Evolutionary conservation across 371 early-diverging fungal species (phyloP).

Genomic region (Mortierella polycephala): DNA sequence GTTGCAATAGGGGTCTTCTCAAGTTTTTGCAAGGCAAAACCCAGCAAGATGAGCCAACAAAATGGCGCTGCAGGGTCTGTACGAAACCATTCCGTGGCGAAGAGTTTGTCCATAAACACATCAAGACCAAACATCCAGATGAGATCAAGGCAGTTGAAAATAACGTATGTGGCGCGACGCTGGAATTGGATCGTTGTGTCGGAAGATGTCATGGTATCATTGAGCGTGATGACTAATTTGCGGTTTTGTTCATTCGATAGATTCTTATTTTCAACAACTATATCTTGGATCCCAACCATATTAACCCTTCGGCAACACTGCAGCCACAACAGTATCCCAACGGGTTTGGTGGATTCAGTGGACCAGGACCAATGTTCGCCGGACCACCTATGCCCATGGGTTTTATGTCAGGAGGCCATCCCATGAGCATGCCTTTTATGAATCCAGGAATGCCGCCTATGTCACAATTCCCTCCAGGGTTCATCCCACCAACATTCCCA

Average conservation of each 20-base stretch:
- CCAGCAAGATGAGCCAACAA: conserved; percentile 79
- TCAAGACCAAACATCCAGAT: conserved; percentile 86
- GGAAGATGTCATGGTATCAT: too few species aligned
- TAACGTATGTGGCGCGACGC: conserved; percentile 57
- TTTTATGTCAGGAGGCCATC: conserved; percentile 39
- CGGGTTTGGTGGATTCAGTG: conserved; percentile 41
- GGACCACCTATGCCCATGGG: conserved; percentile 42
- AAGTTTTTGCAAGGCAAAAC: conserved; percentile 65
- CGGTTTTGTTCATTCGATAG: conserved; percentile 11
- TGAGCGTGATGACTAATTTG: neutral
- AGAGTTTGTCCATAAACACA: conserved; percentile 94
- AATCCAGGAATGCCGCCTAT: conserved; percentile 32
- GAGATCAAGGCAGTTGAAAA: conserved; percentile 66
- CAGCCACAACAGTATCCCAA: conserved; percentile 32
- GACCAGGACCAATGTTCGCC: conserved; percentile 43
- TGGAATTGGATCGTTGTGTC: neutral
- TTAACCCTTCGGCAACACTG: conserved; percentile 60
- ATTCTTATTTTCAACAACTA: conserved; percentile 87
- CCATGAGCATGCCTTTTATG: conserved; percentile 49
- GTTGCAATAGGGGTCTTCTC: conserved; percentile 56
- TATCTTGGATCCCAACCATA: conserved; percentile 82
- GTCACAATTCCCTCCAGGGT: conserved; percentile 46
- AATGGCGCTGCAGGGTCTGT: conserved; percentile 91
- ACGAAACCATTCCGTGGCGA: conserved; percentile 94
- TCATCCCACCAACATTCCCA: conserved; percentile 46